Conservation (phyloP, 805 yeast species). For the Komagataella pseudopastoris region DNA sequence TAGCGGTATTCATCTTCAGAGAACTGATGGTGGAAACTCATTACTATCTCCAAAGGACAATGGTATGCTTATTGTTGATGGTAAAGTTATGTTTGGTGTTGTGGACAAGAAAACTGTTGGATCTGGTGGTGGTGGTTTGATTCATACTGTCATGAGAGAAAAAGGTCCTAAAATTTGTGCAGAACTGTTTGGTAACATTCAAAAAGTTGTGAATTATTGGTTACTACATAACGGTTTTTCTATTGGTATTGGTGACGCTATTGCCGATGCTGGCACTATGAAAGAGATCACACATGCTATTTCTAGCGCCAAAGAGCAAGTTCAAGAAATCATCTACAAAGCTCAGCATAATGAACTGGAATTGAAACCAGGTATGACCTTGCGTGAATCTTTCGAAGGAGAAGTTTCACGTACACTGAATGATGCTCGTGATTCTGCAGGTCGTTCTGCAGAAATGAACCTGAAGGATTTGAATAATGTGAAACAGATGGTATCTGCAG, state of each 20-base stretch:
- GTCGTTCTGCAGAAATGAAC: slow-evolving; percentile 95
- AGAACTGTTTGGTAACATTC: slow-evolving; percentile 79
- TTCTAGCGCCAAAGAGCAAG: slow-evolving; percentile 85
- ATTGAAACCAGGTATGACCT: slow-evolving; percentile 99
- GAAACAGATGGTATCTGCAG: slow-evolving; percentile 98
- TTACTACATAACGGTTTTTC: slow-evolving; percentile 93
- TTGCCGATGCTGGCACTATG: slow-evolving; percentile 97
- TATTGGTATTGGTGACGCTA: slow-evolving; percentile 99
- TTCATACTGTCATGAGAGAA: slow-evolving; percentile 95
- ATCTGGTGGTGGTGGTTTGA: slow-evolving; percentile 95
- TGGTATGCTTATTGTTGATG: slow-evolving; percentile 92
- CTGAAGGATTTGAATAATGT: slow-evolving; percentile 91
- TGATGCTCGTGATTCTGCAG: slow-evolving; percentile 98
- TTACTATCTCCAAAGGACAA: slow-evolving; percentile 77
- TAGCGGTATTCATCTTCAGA: slow-evolving; percentile 85
- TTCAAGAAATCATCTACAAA: slow-evolving; percentile 82
- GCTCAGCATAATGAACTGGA: slow-evolving; percentile 83
- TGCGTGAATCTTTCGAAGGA: slow-evolving; percentile 96
- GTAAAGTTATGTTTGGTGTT: slow-evolving; percentile 95
- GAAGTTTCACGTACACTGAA: slow-evolving; percentile 89
- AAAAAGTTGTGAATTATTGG: slow-evolving; percentile 95
- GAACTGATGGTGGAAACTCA: slow-evolving; percentile 85
- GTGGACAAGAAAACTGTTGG: slow-evolving; percentile 98
- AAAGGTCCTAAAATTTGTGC: slow-evolving; percentile 91
- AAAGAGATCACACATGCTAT: slow-evolving; percentile 85